Evolutionary conservation across 768 basidiomycete species (phyloP), one percentile per base, ranked within the genome.

Genomic region (Kwoniella newhampshirensis): DNA sequence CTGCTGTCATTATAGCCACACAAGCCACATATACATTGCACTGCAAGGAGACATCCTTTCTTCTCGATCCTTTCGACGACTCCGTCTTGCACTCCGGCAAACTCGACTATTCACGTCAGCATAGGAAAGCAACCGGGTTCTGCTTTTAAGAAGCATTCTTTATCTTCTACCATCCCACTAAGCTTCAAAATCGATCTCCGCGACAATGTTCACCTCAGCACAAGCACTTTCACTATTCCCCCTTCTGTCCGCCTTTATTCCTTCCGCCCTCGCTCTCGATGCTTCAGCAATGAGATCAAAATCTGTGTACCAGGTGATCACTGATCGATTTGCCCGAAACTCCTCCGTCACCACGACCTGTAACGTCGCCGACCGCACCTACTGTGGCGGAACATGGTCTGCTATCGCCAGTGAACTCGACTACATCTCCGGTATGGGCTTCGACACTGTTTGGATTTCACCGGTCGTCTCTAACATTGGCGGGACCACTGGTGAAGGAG

Each of bases 401-500:
- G 83, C 83, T 8, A 82, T 91, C 62, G 82, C 80, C 55, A 79
- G 83, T 61, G 86, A 89, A 71, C 80, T 91, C n/a, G 88, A 91
- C 72, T 93, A 91, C 68, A 85, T 93, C 47, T 84, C 89, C 64
- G 75, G 85, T 57, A 87, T 87, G 56, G 89, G 89, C 3, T 89
- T 90, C 76, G 88, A 88, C 13, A 88, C 88, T 13, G 81, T 89
- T 43, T 91, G 88, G 88, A 89, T 89, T 58, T 87, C 86, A 59
- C 89, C 89, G 11, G 82, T 91, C 17, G 85, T 83, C 56, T 82
- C 88, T 75, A 89, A 89, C 71, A 88, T 87, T 59, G 77, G 87
- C 35, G 87, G 87, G 0, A 83, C 59, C 2, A 70, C 67, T 8
- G 69, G 64, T 8, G 27, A 60, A 15, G 71, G 71, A 6, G 47